Percentiles rank a stretch among this genome's conserved stretches.
These are phyloP conservation scores for Cryptococcus sp. DNA, from an alignment of 1,284 basidiomycete species.

Conservation along the genomic window DNA sequence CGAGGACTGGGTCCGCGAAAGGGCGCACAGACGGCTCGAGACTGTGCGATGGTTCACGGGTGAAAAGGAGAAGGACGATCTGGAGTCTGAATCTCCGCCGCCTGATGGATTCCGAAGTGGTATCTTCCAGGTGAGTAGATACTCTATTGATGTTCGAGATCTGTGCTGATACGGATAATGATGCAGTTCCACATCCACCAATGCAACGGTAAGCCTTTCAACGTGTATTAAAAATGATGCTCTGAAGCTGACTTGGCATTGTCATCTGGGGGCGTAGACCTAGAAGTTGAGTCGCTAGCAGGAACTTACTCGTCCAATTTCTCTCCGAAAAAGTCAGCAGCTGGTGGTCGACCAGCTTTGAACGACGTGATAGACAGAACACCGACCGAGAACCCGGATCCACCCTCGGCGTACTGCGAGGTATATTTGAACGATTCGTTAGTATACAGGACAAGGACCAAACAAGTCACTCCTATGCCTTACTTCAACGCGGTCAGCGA, in stretches of 20 bases:
- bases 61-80: conserved; percentile 46
- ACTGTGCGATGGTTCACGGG: conserved; percentile 48
- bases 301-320: conserved; percentile 42
- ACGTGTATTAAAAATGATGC: too few relatives aligned
- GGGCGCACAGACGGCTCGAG: conserved; percentile 44
- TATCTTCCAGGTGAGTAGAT: conserved; percentile 37
- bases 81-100: conserved; percentile 47
- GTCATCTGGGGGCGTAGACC: conserved; percentile 24
- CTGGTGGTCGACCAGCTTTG: conserved; percentile 46
- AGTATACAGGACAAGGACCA: conserved; percentile 54
- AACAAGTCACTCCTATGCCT: conserved; percentile 52
- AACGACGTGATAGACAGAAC: conserved; percentile 44
- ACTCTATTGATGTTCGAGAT: not conserved
- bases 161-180: not conserved
- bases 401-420: conserved; percentile 52
- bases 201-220: conserved; percentile 33
- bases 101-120: conserved; percentile 40
- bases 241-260: not conserved
- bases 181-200: conserved; percentile 51
- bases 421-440: conserved; percentile 56
- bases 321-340: conserved; percentile 30
- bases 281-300: conserved; percentile 41
- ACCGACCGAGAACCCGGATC: conserved; percentile 45
- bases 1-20: conserved; percentile 42
- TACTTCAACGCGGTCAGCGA: conserved; percentile 57